These are phyloP conservation scores for Mycena galericulata DNA, from an alignment of 768 basidiomycete species.

Conservation along the genomic window DNA sequence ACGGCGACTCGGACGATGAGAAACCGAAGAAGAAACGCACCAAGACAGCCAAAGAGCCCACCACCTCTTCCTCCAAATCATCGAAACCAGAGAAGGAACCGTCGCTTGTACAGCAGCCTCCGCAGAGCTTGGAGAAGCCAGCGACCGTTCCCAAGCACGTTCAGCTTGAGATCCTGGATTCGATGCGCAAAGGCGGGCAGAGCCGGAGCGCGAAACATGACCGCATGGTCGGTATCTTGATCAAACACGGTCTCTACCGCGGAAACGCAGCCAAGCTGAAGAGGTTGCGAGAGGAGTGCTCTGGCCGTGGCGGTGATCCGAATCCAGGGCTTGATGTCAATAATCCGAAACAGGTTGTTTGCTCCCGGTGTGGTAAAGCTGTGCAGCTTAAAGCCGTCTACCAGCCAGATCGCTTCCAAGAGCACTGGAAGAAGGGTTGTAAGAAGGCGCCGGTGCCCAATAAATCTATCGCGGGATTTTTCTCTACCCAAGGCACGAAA, in stretches of 20 bases:
- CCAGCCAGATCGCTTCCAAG: not conserved
- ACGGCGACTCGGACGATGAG: not conserved
- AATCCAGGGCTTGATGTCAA: not conserved
- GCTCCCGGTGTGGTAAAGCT: not conserved
- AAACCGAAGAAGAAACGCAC: not conserved
- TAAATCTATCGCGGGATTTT: no score
- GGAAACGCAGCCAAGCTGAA: not conserved
- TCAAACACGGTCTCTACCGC: not conserved
- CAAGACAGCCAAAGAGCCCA: not conserved
- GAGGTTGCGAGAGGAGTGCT: not conserved
- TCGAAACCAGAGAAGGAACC: not conserved
- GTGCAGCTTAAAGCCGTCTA: not conserved
- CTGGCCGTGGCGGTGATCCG: not conserved
- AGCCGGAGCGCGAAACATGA: not conserved
- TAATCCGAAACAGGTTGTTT: constrained; percentile 8
- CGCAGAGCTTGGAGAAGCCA: not conserved
- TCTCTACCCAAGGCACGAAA: no score
- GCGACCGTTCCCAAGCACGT: not conserved
- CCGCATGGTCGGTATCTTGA: not conserved
- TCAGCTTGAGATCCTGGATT: not conserved
- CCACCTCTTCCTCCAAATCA: not conserved
- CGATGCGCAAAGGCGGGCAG: not conserved
- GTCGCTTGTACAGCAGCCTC: not conserved
- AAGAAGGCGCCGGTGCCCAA: no score
- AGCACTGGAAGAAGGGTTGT: not conserved